Conservation (phyloP, 441 rosid species). For the Omphalea diandra region DNA sequence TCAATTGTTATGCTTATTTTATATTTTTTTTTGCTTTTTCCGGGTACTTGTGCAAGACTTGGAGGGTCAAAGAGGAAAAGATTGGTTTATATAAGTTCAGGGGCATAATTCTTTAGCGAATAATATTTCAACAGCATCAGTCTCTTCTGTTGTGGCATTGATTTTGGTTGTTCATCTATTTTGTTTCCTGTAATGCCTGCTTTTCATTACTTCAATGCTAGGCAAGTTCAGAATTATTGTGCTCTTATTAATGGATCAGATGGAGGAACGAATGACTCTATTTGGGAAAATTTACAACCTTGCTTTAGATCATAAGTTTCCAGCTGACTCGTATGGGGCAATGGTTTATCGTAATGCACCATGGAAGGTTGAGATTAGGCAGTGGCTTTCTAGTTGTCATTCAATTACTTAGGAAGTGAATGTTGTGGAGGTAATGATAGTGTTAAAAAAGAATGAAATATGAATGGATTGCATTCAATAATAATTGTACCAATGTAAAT, state of each 20-base stretch:
- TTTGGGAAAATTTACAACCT: constrained; percentile 28
- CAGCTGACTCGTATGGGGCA: constrained; percentile 63
- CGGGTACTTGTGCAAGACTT: constrained; percentile 14
- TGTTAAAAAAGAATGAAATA: no score
- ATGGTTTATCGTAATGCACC: constrained; percentile 76
- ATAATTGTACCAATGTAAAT: no score
- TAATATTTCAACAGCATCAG: constrained; percentile 59
- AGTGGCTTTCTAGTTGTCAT: constrained; percentile 92
- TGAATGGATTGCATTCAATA: no score
- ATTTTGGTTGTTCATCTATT: constrained; percentile 72
- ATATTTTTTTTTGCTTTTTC: neutral
- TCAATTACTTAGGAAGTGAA: constrained; percentile 47
- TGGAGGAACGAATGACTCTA: constrained; percentile 27
- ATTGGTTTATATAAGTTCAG: neutral
- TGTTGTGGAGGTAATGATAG: constrained; percentile 54
- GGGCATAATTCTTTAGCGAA: constrained; percentile 16
- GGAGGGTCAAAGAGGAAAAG: constrained; percentile 10
- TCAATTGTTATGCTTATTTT: neutral
- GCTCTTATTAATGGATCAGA: constrained; percentile 43
- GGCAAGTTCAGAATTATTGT: constrained; percentile 48
- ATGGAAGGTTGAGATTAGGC: constrained; percentile 83
- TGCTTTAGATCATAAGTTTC: constrained; percentile 59
- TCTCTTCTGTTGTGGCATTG: constrained; percentile 54
- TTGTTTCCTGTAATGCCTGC: constrained; percentile 75
- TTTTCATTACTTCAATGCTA: constrained; percentile 45